A percentile compares a stretch with the other conserved stretches of the same genome.
These are phyloP conservation scores for Cryptococcus sp. DNA, from an alignment of 1,284 basidiomycete species.

Conservation along the genomic window DNA sequence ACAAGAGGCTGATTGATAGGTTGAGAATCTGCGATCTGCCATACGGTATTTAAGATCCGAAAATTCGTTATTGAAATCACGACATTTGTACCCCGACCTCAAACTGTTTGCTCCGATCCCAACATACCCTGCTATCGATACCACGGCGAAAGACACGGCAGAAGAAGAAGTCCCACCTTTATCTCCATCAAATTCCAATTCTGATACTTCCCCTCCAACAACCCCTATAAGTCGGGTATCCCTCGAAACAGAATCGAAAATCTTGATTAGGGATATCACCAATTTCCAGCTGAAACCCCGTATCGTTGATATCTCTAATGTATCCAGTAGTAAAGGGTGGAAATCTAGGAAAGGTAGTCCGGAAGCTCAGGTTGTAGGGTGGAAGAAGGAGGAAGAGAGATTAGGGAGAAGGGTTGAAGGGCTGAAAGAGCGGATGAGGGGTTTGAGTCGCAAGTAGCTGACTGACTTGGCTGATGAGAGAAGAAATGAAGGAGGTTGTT, in stretches of 20 bases:
- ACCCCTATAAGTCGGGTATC: constrained; percentile 58
- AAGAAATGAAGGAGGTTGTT: too few species aligned
- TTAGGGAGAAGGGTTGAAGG: constrained; percentile 65
- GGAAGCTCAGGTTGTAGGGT: constrained; percentile 69
- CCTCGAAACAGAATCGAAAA: constrained; percentile 71
- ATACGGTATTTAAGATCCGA: constrained; percentile 85
- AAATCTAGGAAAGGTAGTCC: constrained; percentile 69
- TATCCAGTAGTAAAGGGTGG: constrained; percentile 57
- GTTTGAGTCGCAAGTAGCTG: too few species aligned
- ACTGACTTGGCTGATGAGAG: too few species aligned
- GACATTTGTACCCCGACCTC: constrained; percentile 78
- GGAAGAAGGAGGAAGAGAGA: constrained; percentile 66
- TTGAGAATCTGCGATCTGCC: constrained; percentile 83
- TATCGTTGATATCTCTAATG: constrained; percentile 71
- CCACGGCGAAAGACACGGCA: background rate
- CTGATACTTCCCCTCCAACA: constrained; percentile 25
- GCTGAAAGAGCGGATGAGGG: constrained; percentile 39
- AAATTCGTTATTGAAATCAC: constrained; percentile 85
- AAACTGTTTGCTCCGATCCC: constrained; percentile 62
- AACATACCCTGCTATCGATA: constrained; percentile 1
- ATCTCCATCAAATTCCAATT: constrained; percentile 13
- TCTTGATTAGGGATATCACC: constrained; percentile 76
- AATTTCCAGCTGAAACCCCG: constrained; percentile 70
- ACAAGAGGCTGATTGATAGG: constrained; percentile 53
- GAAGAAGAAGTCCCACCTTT: constrained; percentile 18